phyloP scores from a whole-genome alignment of 495 filamentous ascomycete species.

The Podospora appendiculata region DNA sequence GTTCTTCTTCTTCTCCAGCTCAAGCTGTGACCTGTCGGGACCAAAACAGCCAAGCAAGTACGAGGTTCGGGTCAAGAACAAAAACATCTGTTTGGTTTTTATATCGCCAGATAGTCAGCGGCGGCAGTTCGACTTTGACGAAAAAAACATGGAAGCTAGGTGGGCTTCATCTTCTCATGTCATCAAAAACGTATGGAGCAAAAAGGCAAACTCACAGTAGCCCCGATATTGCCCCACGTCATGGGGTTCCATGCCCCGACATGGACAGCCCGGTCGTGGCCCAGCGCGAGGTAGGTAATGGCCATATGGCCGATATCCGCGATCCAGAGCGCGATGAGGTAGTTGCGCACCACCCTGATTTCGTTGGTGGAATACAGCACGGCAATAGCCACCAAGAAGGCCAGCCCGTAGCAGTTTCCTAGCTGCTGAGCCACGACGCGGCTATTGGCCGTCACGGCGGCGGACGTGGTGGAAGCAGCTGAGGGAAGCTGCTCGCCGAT shows the following conservation, averaged over 20 bases:
- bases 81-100: slow-evolving; percentile 1
- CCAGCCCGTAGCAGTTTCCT: slow-evolving; percentile 58
- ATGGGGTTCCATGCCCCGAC: slow-evolving; percentile 57
- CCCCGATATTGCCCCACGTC: slow-evolving; percentile 66
- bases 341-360: slow-evolving; percentile 57
- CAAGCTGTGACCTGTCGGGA: slow-evolving; percentile 11
- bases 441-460: slow-evolving; percentile 15
- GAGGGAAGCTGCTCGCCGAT: slow-evolving; percentile 49
- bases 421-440: slow-evolving; percentile 43
- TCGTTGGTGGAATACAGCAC: slow-evolving; percentile 58
- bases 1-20: slow-evolving; percentile 6
- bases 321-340: slow-evolving; percentile 55
- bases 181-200: neutral
- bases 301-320: slow-evolving; percentile 66
- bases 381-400: slow-evolving; percentile 53
- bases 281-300: slow-evolving; percentile 52
- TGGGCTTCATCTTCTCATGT: no score
- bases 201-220: slow-evolving; percentile 44
- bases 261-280: slow-evolving; percentile 43
- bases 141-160: no score
- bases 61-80: slow-evolving; percentile 47
- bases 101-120: no score
- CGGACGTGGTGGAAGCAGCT: slow-evolving; percentile 9
- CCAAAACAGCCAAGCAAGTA: slow-evolving; percentile 57
- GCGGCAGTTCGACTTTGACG: no score